Evolutionary conservation across 805 yeast species (phyloP), one percentile per base, ranked within the genome.

Genomic region (Priceomyces fermenticarens): DNA sequence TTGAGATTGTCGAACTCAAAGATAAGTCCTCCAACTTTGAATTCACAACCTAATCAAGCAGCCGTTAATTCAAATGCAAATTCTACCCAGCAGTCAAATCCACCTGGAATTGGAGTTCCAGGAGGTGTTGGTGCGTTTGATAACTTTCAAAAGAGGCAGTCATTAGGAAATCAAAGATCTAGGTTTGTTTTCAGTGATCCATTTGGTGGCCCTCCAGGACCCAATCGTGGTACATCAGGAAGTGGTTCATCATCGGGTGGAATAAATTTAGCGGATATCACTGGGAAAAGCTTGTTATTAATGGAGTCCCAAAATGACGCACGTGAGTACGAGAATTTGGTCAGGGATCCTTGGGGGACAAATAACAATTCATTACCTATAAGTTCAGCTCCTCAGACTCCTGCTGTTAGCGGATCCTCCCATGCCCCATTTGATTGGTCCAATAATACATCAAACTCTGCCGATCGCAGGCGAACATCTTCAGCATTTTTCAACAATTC

Each of bases 151-250:
- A 77, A 77, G 54, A 69, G 84, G 52, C 78, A 80, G 38, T 72
- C 81, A 12, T 58, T 77, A 36, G 78, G 79, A 29, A 67, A 71
- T 41, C 83, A 79, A 54, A 65, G 86, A 49, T 80, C 86, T n/a
- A 70, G 88, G 49, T 82, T 83, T 52, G 67, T 83, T 30, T 83
- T 83, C 55, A 75, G 82, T 48, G 88, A 83, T 54, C 87, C 88
- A 8, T 69, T 69, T 42, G 40, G 53, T 14, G 34, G 38, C 13
- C 36, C 43, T 25, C 25, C 36, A 34, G 36, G 38, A 15, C 23
- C 39, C 33, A 14, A 32, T 17, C 35, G 35, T 7, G 36, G 29
- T 44, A 38, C 30, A 25, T 32, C 27, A 32, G 30, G 41, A 12
- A 41, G 33, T 14, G 53, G 46, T 23, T 42, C 54, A 31, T 53